These are phyloP conservation scores for Cryptococcus hybrid DNA, from an alignment of 1,284 basidiomycete species.

Conservation along the genomic window DNA sequence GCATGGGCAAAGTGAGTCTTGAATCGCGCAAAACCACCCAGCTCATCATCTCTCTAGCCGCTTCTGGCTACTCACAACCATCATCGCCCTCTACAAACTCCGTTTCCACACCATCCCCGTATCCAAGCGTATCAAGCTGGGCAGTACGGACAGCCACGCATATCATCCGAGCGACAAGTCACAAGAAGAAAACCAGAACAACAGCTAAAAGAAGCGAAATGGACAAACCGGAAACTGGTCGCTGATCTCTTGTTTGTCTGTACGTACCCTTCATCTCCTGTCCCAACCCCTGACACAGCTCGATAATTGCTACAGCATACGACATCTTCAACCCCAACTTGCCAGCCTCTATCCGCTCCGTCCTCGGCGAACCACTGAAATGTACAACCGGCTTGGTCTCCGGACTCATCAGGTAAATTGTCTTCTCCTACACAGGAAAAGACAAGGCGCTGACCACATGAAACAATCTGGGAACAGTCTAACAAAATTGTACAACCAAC, in stretches of 20 bases:
- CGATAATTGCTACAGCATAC: conserved; percentile 20
- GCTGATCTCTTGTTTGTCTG: conserved; percentile 45
- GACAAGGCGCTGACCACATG: not conserved
- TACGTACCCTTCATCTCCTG: conserved; percentile 19
- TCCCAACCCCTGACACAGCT: not conserved
- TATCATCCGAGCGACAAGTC: not conserved
- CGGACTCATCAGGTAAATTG: conserved; percentile 38
- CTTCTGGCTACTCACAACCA: conserved; percentile 41
- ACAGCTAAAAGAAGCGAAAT: conserved; percentile 25
- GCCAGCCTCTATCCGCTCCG: not conserved
- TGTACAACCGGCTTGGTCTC: conserved; percentile 34
- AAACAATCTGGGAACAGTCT: conserved; percentile 9
- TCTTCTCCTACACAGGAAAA: not conserved
- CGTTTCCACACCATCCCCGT: conserved; percentile 26
- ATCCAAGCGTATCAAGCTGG: no score
- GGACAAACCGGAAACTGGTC: conserved; percentile 37
- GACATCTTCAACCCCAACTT: conserved; percentile 39
- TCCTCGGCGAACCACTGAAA: conserved; percentile 40
- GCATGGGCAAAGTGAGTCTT: conserved; percentile 20
- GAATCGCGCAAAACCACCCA: no score
- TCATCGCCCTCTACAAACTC: conserved; percentile 39
- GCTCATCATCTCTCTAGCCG: no score
- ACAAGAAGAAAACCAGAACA: conserved; percentile 1
- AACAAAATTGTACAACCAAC: conserved; percentile 30
- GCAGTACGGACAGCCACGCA: no score